Base-by-base conservation (phyloP, 495 filamentous ascomycete genomes). In the Penicillium salamii region DNA sequence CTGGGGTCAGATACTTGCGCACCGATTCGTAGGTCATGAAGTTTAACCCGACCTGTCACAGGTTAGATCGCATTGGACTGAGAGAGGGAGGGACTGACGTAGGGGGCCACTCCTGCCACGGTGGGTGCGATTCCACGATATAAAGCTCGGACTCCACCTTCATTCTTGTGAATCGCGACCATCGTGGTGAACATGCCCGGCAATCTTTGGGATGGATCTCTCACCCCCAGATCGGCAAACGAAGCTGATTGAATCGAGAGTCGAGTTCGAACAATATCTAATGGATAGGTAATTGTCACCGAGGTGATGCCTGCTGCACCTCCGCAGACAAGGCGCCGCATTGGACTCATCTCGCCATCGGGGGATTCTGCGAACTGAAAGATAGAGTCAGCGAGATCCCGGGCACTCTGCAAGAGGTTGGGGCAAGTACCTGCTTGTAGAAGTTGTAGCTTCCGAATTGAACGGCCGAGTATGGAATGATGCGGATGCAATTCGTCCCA, bases 381-480 rank as follows among this genome's bases (percentile, higher is more conserved):
- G 1, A 32, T 19, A 26, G 8, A 26, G 19, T 54, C 18, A 42
- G 24, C 29, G n/a, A 28, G 23, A 8, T 21, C 29, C 45, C 7
- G 5, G 3, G 1, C 1, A 12, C 21, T 33, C 9, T 40, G 18
- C 6, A 40, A 19, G 33, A 9, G 32, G 3, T 5, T 17, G 0
- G 23, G 2, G 1, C 5, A 74, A 84, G 65, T 72, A 96, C 92
- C 75, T 83, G 81, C 73, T 95, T 97, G 68, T 97, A 98, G 54
- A 97, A 86, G 62, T 92, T 97, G 67, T 97, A 98, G 61, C 89
- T 92, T 33, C 91, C 89, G 71, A 98, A 98, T 66, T 98, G 93
- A 18, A 98, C 93, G 1, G 93, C 93, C 33, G 91, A 96, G 68
- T 98, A 98, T 11, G 93, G 93, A 33, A 98, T 89, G 45, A 98